These are phyloP conservation scores for Carex littledalei DNA, from an alignment of 176 grass and related monocot species.

Conservation along the genomic window DNA sequence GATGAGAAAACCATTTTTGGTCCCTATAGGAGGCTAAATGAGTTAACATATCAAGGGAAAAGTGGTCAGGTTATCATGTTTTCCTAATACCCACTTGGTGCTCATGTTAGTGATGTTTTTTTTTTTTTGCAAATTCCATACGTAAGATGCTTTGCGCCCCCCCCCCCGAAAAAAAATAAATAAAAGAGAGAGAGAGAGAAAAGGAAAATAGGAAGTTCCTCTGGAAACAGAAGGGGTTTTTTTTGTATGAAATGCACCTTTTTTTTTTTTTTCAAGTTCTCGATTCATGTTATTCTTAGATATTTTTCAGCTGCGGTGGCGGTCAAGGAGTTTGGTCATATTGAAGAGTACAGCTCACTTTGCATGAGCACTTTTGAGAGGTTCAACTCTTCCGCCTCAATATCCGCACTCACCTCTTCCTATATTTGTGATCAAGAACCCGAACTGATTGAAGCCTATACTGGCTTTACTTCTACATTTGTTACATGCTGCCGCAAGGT, in stretches of 20 bases:
- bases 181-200: background rate
- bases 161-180: background rate
- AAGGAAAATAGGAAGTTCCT: background rate
- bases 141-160: background rate
- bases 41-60: background rate
- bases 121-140: too few species aligned
- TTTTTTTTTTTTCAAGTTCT: background rate
- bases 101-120: background rate
- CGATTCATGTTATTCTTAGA: conserved; percentile 28
- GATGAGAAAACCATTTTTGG: background rate
- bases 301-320: conserved; percentile 63
- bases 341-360: conserved; percentile 62
- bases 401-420: conserved; percentile 68
- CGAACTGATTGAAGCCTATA: conserved; percentile 86
- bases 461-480: conserved; percentile 74
- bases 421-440: conserved; percentile 96
- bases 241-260: conserved; percentile 2
- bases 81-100: background rate
- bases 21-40: background rate
- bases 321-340: conserved; percentile 88
- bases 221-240: background rate
- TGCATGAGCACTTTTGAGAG: conserved; percentile 77
- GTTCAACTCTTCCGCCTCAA: conserved; percentile 65
- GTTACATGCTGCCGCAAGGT: conserved; percentile 87
- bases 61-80: background rate